Evolutionary conservation across 176 grass and related monocot genomes (phyloP).

Genomic region (Bonia amplexicaulis): DNA sequence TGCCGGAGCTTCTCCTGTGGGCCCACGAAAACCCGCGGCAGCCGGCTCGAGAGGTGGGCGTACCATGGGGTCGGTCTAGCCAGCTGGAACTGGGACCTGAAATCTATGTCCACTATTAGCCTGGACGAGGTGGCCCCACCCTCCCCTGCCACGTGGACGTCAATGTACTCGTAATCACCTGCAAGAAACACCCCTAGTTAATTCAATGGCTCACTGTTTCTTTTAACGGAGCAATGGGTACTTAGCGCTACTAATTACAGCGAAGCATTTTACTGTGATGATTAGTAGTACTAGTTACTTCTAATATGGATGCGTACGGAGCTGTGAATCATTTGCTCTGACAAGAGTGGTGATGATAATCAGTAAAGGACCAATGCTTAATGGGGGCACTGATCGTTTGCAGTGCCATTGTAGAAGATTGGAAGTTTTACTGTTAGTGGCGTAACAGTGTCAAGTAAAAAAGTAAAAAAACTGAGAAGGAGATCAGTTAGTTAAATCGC

Average conservation of each 20-base stretch:
- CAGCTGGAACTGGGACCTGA: conserved; percentile 65
- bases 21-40: conserved; percentile 56
- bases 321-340: background rate
- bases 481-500: background rate
- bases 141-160: conserved; percentile 26
- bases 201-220: background rate
- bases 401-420: background rate
- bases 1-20: conserved; percentile 40
- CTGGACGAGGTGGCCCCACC: conserved; percentile 6
- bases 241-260: background rate
- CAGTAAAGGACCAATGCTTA: background rate
- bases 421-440: background rate
- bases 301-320: background rate
- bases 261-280: background rate
- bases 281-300: background rate
- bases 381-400: conserved; percentile 6
- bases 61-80: conserved; percentile 55
- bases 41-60: conserved; percentile 35
- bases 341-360: background rate
- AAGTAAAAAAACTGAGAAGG: background rate
- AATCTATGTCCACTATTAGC: conserved; percentile 66
- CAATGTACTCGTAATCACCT: conserved; percentile 74
- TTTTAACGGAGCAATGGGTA: background rate
- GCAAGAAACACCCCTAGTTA: background rate
- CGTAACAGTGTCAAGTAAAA: background rate